Evolutionary conservation across 1,284 basidiomycete genomes (phyloP).

Genomic region (Ceratobasidium sp.): DNA sequence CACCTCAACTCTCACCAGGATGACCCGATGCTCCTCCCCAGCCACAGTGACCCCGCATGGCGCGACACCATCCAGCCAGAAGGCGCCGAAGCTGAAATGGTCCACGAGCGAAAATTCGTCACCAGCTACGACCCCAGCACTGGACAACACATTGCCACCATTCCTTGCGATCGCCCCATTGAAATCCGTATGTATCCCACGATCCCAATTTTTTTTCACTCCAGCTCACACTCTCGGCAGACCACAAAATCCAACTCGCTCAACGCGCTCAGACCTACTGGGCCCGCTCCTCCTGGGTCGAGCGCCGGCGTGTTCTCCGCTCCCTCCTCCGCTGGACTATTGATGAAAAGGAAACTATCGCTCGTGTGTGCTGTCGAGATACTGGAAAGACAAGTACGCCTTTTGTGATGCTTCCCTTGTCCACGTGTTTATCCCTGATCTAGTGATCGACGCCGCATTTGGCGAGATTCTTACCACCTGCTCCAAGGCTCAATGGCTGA

Average conservation of each 20-base stretch:
- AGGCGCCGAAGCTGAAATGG: slow-evolving; percentile 50
- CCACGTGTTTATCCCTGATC: background rate
- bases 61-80: slow-evolving; percentile 47
- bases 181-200: slow-evolving; percentile 9
- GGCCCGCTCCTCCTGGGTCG: slow-evolving; percentile 76
- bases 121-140: slow-evolving; percentile 94
- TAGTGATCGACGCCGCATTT: slow-evolving; percentile 88
- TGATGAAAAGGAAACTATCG: slow-evolving; percentile 85
- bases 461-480: slow-evolving; percentile 91
- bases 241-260: slow-evolving; percentile 74
- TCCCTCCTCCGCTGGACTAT: slow-evolving; percentile 92
- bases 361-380: slow-evolving; percentile 90
- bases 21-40: slow-evolving; percentile 65
- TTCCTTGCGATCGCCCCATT: slow-evolving; percentile 53
- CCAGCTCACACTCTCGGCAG: slow-evolving; percentile 75
- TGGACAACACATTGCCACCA: slow-evolving; percentile 76
- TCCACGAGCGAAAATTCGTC: slow-evolving; percentile 73
- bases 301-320: slow-evolving; percentile 82
- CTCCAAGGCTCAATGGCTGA: slow-evolving; percentile 88
- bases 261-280: slow-evolving; percentile 75
- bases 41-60: slow-evolving; percentile 45
- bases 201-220: slow-evolving; percentile 53
- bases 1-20: slow-evolving; percentile 70
- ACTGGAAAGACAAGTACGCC: slow-evolving; percentile 93
- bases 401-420: background rate